phyloP scores from a whole-genome alignment of 495 filamentous ascomycete species.

The Tirmania nivea region DNA sequence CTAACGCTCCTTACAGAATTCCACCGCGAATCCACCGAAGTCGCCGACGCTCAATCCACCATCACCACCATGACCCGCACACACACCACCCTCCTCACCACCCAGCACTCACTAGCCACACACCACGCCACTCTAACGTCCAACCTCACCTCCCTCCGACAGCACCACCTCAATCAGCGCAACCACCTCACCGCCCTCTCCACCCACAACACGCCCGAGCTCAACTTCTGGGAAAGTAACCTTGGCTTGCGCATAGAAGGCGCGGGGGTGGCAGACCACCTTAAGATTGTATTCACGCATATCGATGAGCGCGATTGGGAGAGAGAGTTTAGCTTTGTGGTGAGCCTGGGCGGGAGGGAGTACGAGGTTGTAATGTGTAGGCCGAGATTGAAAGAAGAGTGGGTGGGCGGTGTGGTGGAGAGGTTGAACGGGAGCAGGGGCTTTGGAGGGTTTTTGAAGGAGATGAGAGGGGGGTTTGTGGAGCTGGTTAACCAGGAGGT shows the following conservation, averaged over 20 bases:
- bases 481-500: background rate
- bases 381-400: background rate
- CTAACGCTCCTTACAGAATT: background rate
- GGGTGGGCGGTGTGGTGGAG: background rate
- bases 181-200: slow-evolving; percentile 32
- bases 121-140: background rate
- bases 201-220: slow-evolving; percentile 68
- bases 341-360: slow-evolving; percentile 57
- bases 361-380: slow-evolving; percentile 25
- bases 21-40: slow-evolving; percentile 44
- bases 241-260: slow-evolving; percentile 79
- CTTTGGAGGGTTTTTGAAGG: background rate
- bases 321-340: slow-evolving; percentile 79
- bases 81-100: slow-evolving; percentile 25
- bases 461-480: background rate
- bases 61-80: slow-evolving; percentile 54
- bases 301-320: slow-evolving; percentile 73
- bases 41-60: slow-evolving; percentile 61
- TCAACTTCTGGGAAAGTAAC: slow-evolving; percentile 87
- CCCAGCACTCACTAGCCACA: background rate
- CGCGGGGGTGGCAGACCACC: slow-evolving; percentile 54
- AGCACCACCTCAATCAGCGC: slow-evolving; percentile 8
- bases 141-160: background rate
- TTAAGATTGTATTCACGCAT: slow-evolving; percentile 85
- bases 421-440: background rate